phyloP scores from a whole-genome alignment of 352 stramenopile genomes.

The Pythium monospermum region DNA sequence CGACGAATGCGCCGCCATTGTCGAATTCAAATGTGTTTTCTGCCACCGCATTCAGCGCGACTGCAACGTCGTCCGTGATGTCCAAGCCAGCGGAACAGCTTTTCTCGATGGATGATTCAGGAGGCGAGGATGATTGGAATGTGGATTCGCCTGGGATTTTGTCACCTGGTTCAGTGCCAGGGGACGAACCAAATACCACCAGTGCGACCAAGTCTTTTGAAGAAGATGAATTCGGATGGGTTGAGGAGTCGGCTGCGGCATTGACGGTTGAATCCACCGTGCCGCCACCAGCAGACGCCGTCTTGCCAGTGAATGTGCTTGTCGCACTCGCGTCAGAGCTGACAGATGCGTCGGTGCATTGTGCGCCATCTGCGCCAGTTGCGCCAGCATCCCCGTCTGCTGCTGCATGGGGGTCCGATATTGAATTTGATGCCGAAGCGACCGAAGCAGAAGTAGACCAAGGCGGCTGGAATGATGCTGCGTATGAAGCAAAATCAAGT shows the following conservation, averaged over 20 bases:
- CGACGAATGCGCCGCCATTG: neutral
- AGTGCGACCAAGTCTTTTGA: conserved; percentile 15
- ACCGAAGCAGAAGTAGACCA: conserved; percentile 16
- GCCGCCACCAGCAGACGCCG: no score
- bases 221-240: conserved; percentile 21
- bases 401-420: neutral
- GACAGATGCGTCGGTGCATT: no score
- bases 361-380: no score
- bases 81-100: conserved; percentile 28
- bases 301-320: no score
- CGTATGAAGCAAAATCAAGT: neutral
- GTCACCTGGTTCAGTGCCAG: conserved; percentile 19
- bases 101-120: conserved; percentile 76
- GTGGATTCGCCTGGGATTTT: conserved; percentile 69
- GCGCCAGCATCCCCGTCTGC: no score
- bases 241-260: conserved; percentile 2
- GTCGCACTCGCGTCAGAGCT: no score
- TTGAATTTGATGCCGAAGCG: conserved; percentile 17
- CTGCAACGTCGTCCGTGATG: neutral
- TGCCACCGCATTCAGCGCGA: neutral
- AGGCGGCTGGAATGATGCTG: conserved; percentile 15
- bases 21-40: neutral
- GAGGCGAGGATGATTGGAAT: conserved; percentile 61
- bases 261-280: neutral
- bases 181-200: conserved; percentile 1